These are phyloP conservation scores for Microstroma glucosiphilum DNA, from an alignment of 1,284 basidiomycete species.

Conservation along the genomic window DNA sequence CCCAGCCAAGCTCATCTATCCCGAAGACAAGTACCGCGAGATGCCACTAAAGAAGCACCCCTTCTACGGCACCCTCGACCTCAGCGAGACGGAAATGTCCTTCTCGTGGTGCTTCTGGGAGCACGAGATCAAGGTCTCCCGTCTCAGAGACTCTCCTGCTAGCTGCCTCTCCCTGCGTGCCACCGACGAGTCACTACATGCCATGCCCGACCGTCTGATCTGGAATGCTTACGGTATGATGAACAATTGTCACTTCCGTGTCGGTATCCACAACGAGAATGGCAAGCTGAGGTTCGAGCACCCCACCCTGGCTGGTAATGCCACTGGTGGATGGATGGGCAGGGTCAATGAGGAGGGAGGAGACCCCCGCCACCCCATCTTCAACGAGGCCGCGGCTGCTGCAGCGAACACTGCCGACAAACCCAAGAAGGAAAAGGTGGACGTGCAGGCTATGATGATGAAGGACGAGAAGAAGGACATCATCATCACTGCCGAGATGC, in stretches of 20 bases:
- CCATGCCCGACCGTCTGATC: constrained; percentile 58
- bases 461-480: constrained; percentile 47
- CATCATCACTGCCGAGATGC: constrained; percentile 56
- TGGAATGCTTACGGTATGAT: constrained; percentile 59
- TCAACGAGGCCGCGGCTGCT: constrained; percentile 28
- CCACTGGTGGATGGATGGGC: constrained; percentile 64
- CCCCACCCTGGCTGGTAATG: constrained; percentile 58
- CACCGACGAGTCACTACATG: constrained; percentile 58
- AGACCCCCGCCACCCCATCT: constrained; percentile 56
- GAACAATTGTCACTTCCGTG: constrained; percentile 61
- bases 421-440: constrained; percentile 26
- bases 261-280: constrained; percentile 55
- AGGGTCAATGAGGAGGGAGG: constrained; percentile 57
- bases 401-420: not conserved
- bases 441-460: constrained; percentile 27
- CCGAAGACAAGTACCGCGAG: constrained; percentile 59
- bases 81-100: constrained; percentile 58
- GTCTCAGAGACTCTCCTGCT: constrained; percentile 52
- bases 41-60: constrained; percentile 43
- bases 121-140: constrained; percentile 52
- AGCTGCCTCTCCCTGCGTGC: constrained; percentile 59
- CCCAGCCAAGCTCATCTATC: constrained; percentile 55
- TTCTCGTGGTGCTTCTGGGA: constrained; percentile 67
- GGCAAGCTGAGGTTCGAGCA: constrained; percentile 59
- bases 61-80: constrained; percentile 54